Conservation (phyloP, 2,329 filamentous ascomycete genomes). For the Colletotrichum horii region DNA sequence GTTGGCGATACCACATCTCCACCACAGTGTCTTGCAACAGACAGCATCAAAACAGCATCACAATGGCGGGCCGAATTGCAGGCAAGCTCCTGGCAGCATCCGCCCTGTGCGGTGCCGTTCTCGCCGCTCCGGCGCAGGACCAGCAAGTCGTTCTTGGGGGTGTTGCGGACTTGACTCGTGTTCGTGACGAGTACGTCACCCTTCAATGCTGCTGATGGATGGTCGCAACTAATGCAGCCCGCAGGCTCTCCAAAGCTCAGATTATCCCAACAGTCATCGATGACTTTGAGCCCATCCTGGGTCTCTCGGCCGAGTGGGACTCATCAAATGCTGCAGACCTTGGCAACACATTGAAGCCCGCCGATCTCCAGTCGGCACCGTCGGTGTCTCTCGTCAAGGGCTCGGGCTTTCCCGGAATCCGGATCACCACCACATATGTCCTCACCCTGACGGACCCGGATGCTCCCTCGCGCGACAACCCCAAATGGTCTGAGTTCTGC, state of each 20-base stretch:
- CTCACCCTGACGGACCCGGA: slow-evolving; percentile 47
- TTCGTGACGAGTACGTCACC: slow-evolving; percentile 17
- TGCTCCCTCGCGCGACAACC: slow-evolving; percentile 45
- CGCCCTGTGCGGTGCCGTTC: background rate
- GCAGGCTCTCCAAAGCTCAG: slow-evolving; percentile 14
- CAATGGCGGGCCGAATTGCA: slow-evolving; percentile 3
- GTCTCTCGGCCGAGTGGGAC: slow-evolving; percentile 18
- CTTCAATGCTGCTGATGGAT: background rate
- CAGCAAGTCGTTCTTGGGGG: slow-evolving; percentile 7
- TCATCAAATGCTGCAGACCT: slow-evolving; percentile 12
- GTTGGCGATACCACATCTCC: background rate
- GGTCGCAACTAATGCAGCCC: background rate
- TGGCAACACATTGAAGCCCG: slow-evolving; percentile 19
- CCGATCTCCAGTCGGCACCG: slow-evolving; percentile 14
- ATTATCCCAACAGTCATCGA: slow-evolving; percentile 22
- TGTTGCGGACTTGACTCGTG: slow-evolving; percentile 19
- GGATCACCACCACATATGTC: slow-evolving; percentile 30
- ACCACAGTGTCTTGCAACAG: background rate
- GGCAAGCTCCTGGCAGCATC: slow-evolving; percentile 11
- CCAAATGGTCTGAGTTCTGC: slow-evolving; percentile 50
- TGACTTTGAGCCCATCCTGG: slow-evolving; percentile 22
- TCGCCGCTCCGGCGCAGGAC: background rate
- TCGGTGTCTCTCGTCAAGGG: slow-evolving; percentile 3
- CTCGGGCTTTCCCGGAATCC: slow-evolving; percentile 18
- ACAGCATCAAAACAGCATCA: background rate